These are phyloP conservation scores for Cronartium ribicola DNA, from an alignment of 1,284 basidiomycete genomes.

Conservation along the genomic window DNA sequence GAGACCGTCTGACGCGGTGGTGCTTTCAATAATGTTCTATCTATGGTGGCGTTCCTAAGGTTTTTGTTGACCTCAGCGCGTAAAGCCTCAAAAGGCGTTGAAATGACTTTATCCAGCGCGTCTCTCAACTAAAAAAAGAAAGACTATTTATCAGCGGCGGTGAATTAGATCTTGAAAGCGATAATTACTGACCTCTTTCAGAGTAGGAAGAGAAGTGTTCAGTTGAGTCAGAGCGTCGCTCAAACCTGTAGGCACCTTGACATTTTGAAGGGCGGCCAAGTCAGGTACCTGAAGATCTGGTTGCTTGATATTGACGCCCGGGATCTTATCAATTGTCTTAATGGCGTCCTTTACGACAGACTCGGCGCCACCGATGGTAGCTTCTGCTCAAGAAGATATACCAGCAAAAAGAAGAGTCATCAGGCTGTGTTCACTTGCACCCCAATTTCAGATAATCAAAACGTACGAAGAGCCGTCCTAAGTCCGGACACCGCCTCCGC, in stretches of 20 bases:
- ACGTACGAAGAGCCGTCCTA: conserved; percentile 46
- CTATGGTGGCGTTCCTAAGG: conserved; percentile 29
- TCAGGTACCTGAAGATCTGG: conserved; percentile 18
- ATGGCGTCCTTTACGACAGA: conserved; percentile 29
- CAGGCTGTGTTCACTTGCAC: neutral
- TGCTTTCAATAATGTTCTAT: conserved; percentile 14
- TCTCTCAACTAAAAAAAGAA: conserved; percentile 23
- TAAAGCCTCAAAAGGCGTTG: conserved; percentile 37
- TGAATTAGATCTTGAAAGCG: neutral
- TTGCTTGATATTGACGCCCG: conserved; percentile 17
- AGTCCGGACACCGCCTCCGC: conserved; percentile 46
- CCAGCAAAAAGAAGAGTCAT: conserved; percentile 43
- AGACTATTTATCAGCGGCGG: too few relatives aligned
- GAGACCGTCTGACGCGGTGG: conserved; percentile 23
- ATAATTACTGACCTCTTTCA: conserved; percentile 44
- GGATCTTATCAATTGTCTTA: conserved; percentile 29
- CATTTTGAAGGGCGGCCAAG: conserved; percentile 46
- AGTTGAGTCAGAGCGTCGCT: conserved; percentile 45
- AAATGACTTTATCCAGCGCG: conserved; percentile 29
- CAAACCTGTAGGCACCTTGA: conserved; percentile 48
- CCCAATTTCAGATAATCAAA: conserved; percentile 19
- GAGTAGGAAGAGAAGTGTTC: conserved; percentile 47
- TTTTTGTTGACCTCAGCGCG: conserved; percentile 21
- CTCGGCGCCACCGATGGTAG: conserved; percentile 41
- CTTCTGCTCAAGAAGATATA: conserved; percentile 43